Percentiles rank a stretch among this genome's conserved stretches.
phyloP scores from a whole-genome alignment of 2,329 filamentous ascomycete genomes.

The Drechmeria coniospora region DNA sequence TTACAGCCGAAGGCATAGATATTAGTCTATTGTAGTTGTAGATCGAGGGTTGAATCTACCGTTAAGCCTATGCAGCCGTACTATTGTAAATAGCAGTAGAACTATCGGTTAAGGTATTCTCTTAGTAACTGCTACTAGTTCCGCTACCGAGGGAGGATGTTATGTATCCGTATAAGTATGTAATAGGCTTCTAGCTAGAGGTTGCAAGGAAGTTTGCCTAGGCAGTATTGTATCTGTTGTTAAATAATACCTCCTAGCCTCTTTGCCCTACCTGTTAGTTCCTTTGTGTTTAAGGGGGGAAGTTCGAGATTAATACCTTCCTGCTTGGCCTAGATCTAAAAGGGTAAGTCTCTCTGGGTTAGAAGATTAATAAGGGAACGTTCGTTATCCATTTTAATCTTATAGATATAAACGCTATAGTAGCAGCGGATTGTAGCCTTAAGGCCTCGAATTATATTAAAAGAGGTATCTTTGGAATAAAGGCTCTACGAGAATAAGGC shows the following conservation, averaged over 20 bases:
- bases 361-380: not conserved
- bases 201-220: not conserved
- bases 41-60: not conserved
- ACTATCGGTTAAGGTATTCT: not conserved
- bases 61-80: not conserved
- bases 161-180: not conserved
- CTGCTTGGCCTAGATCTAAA: not conserved
- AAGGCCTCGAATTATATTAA: not conserved
- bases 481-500: constrained; percentile 1
- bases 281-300: constrained; percentile 1
- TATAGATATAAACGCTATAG: not conserved
- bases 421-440: not conserved
- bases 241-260: constrained; percentile 1
- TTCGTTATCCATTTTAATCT: constrained; percentile 1
- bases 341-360: not conserved
- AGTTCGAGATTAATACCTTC: not conserved
- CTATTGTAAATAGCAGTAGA: not conserved
- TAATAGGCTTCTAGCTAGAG: not conserved
- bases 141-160: not conserved
- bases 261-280: not conserved
- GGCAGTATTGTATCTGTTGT: not conserved
- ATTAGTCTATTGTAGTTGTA: not conserved
- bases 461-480: not conserved
- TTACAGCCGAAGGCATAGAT: not conserved
- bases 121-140: not conserved